Evolutionary conservation across 768 basidiomycete genomes (phyloP), one percentile per base, ranked within the genome.

Genomic region (Tremella yokohamensis): DNA sequence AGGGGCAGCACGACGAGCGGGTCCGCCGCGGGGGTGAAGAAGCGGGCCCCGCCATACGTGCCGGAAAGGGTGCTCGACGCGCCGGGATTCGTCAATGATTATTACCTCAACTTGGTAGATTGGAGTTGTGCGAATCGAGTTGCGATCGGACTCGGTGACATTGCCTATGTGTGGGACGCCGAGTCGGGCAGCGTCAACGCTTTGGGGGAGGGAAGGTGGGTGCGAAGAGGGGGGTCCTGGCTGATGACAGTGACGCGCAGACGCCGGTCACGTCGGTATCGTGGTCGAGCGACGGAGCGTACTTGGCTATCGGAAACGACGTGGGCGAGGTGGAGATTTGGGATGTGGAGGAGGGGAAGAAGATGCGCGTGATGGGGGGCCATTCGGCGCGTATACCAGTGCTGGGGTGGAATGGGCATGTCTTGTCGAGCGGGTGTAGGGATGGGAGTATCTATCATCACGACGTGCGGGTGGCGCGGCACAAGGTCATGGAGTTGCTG

Each of bases 391-490:
- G 97, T 68, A 81, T 98, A 8, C 89, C 90, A 0, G 83, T 85
- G 1, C 79, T 99, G 24, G 85, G 85, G 8, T 99, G 96, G 96
- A 81, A 87, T 74, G 82, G 85, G 34, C 91, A 93, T 63, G 81
- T 96, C 40, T 79, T 98, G 40, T 87, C 83, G 25, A 89, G 87
- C 0, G 96, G 92, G 0, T 94, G 93, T 67, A 85, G 85, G 12
- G 92, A 96, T 70, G 96, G 96, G 0, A 89, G 89, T 61, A 96
- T 99, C 66, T 89, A 89, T 82, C 91, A 97, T 75, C 91, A 94
- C 67, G 96, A 99, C 72, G 93, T 99, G 0, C 83, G 96, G 2
- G 79, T 94, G 8, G 84, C 86, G 4, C 79, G 84, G 25, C 91
- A 99, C 77, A 88, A 92, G 72, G 89, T 93, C 19, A 87, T 88